Evolutionary conservation across 1,284 basidiomycete species (phyloP).

Genomic region (Papiliotrema terrestris): DNA sequence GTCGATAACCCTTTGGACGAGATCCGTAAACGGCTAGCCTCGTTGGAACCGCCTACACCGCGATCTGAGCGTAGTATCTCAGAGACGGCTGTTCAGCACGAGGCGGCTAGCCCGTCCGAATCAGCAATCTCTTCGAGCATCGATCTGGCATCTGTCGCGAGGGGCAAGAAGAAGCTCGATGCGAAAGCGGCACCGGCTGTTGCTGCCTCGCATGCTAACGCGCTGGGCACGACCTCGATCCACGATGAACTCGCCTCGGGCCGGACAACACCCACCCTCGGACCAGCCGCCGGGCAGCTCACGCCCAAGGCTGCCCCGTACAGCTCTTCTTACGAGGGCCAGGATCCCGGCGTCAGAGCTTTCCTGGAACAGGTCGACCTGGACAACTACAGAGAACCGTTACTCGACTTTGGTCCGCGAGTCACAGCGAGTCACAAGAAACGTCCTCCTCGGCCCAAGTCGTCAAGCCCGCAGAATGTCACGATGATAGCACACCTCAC

Average conservation of each 20-base stretch:
- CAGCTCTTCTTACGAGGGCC: constrained; percentile 60
- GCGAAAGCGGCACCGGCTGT: constrained; percentile 79
- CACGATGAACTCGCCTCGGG: constrained; percentile 52
- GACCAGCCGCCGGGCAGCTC: constrained; percentile 4
- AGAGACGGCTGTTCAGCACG: constrained; percentile 5
- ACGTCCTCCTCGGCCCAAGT: constrained; percentile 57
- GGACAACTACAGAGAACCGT: constrained; percentile 73
- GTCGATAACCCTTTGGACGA: constrained; percentile 41
- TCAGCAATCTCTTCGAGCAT: constrained; percentile 36
- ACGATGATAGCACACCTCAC: constrained; percentile 79
- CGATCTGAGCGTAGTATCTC: constrained; percentile 4
- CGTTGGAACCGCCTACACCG: constrained; percentile 29
- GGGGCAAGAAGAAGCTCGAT: constrained; percentile 49
- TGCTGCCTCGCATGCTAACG: constrained; percentile 72
- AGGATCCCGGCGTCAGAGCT: constrained; percentile 79
- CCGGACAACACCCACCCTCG: constrained; percentile 23
- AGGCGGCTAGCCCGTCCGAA: constrained; percentile 29
- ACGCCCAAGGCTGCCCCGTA: constrained; percentile 30
- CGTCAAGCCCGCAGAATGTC: constrained; percentile 56
- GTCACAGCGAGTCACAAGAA: constrained; percentile 72
- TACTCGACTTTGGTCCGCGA: constrained; percentile 82
- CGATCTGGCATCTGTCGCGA: constrained; percentile 24
- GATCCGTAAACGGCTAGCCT: constrained; percentile 35
- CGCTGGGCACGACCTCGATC: constrained; percentile 55
- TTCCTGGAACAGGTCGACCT: constrained; percentile 84